Conservation (phyloP, 495 filamentous ascomycete species). For the Trichocladium antarcticum region DNA sequence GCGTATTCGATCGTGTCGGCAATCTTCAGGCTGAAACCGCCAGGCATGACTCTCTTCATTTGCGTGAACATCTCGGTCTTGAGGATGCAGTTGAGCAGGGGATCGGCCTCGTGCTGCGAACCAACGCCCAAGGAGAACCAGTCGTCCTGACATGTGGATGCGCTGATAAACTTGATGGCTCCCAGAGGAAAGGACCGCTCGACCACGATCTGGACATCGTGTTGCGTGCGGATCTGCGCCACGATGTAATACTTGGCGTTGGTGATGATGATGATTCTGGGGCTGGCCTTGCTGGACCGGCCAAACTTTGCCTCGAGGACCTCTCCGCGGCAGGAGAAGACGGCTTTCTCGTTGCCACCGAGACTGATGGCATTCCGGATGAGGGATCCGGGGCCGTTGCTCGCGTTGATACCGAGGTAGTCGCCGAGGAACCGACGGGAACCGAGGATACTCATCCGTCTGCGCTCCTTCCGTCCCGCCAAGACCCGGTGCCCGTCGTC, state of each 20-base stretch:
- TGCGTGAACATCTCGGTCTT: conserved; percentile 98
- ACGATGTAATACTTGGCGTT: conserved; percentile 78
- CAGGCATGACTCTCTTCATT: conserved; percentile 61
- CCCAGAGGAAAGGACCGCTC: conserved; percentile 76
- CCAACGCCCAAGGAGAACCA: conserved; percentile 92
- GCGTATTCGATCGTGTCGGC: conserved; percentile 81
- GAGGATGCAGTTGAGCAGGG: conserved; percentile 80
- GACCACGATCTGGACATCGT: conserved; percentile 64
- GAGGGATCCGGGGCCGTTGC: conserved; percentile 68
- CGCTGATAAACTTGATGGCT: conserved; percentile 72
- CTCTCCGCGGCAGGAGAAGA: conserved; percentile 88
- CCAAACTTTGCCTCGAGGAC: conserved; percentile 87
- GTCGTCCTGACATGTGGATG: conserved; percentile 75
- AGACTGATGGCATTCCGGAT: conserved; percentile 59
- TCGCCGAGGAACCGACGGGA: conserved; percentile 90
- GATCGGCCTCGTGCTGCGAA: conserved; percentile 80
- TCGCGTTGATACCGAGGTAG: conserved; percentile 79
- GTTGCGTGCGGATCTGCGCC: conserved; percentile 69
- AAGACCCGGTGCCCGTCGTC: conserved; percentile 85
- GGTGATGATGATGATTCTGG: conserved; percentile 77
- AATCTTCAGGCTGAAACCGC: conserved; percentile 71
- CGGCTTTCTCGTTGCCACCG: conserved; percentile 52
- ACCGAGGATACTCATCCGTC: conserved; percentile 80
- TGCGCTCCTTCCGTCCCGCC: conserved; percentile 75
- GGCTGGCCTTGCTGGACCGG: conserved; percentile 83